Conservation (phyloP, 192 early-diverging fungal species). For the Umbelopsis ramanniana region DNA sequence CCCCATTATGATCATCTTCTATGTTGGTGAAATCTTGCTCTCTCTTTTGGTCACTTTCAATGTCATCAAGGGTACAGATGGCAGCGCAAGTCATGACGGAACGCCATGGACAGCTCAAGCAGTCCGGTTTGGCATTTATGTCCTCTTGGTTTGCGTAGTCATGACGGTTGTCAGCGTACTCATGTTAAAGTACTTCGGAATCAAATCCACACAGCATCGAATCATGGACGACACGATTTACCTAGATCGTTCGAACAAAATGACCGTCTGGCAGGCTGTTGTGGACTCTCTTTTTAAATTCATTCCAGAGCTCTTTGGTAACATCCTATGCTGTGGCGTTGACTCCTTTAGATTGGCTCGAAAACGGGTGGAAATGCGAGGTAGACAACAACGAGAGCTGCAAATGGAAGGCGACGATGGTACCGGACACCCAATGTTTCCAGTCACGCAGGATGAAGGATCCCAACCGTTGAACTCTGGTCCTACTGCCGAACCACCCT, state of each 20-base stretch:
- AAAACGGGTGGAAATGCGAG: slow-evolving; percentile 33
- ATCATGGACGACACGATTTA: slow-evolving; percentile 13
- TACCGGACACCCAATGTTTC: background rate
- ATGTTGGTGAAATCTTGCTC: slow-evolving; percentile 32
- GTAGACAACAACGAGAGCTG: slow-evolving; percentile 13
- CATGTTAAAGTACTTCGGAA: slow-evolving; percentile 33
- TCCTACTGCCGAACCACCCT: background rate
- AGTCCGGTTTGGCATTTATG: slow-evolving; percentile 35
- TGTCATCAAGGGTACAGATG: slow-evolving; percentile 35
- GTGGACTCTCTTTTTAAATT: slow-evolving; percentile 38
- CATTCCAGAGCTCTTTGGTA: slow-evolving; percentile 37
- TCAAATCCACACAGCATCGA: slow-evolving; percentile 1
- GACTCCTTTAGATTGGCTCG: slow-evolving; percentile 34
- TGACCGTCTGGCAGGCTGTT: slow-evolving; percentile 26
- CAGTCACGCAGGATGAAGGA: background rate
- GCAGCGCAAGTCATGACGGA: slow-evolving; percentile 6
- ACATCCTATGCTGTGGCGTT: slow-evolving; percentile 33
- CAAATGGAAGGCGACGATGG: background rate
- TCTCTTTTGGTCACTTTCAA: slow-evolving; percentile 5
- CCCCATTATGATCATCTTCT: slow-evolving; percentile 39
- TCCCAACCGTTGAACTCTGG: slow-evolving; percentile 15
- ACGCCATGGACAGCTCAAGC: slow-evolving; percentile 29
- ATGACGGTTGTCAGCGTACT: slow-evolving; percentile 32
- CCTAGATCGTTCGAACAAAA: background rate
- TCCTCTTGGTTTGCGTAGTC: slow-evolving; percentile 26